phyloP scores from a whole-genome alignment of 2,329 filamentous ascomycete species.

The Aspergillus vadensis region DNA sequence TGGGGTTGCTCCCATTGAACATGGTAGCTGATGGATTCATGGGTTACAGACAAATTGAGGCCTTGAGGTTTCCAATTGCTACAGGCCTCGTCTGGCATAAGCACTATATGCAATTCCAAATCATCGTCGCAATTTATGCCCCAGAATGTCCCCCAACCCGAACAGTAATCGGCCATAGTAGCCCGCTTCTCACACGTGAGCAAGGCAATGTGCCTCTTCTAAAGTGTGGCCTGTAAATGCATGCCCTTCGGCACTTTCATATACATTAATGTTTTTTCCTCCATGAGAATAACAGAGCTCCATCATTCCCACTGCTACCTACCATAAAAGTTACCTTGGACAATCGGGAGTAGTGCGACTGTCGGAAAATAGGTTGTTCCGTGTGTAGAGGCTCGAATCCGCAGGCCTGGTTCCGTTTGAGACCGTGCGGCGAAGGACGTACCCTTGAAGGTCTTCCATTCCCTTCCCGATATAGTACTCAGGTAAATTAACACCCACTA shows the following conservation, averaged over 20 bases:
- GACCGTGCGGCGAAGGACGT: background rate
- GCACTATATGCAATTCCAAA: background rate
- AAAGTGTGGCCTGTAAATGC: too few relatives aligned
- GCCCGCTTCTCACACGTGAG: too few relatives aligned
- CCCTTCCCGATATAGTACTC: background rate
- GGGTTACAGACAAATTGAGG: background rate
- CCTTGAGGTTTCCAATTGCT: background rate
- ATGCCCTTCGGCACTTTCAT: too few relatives aligned
- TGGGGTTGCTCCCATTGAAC: background rate
- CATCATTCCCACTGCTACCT: too few relatives aligned
- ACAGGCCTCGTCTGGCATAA: background rate
- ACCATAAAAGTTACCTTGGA: too few relatives aligned
- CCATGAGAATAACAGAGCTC: too few relatives aligned
- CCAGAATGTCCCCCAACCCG: too few relatives aligned
- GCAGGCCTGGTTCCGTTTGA: background rate
- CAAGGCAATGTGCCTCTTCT: too few relatives aligned
- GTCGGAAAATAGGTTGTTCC: conserved; percentile 13
- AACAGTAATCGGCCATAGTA: too few relatives aligned
- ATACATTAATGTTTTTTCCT: too few relatives aligned
- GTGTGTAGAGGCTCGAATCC: conserved; percentile 1
- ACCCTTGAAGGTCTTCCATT: background rate
- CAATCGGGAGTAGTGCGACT: background rate
- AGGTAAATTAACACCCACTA: background rate
- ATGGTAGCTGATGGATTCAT: background rate
- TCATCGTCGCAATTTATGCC: too few relatives aligned